Evolutionary conservation across 148 eudicot genomes (phyloP), one percentile per base, ranked within the genome.

Genomic region (Hydrangea macrophylla): DNA sequence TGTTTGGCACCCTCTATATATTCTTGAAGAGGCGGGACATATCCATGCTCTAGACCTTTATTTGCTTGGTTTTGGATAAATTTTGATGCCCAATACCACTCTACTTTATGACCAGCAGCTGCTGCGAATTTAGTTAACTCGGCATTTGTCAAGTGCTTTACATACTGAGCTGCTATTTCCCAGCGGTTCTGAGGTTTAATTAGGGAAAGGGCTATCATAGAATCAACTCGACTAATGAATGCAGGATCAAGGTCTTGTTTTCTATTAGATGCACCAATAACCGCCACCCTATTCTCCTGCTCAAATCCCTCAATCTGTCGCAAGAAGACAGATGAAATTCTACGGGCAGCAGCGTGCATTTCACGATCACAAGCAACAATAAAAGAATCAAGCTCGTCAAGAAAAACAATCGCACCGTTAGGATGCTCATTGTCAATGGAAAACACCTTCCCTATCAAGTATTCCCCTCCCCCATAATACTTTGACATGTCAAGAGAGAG

Each of bases 221-320:
- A 85, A 83, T 94, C 99, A 64, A 90, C 90, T 51, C 99, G 96
- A 62, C 97, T 94, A 54, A 90, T 83, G 33, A 94, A 67, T 75
- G 99, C 99, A 77, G 97, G 99, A 82, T 94, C 99, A 75, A 94
- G 90, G 66, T 94, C 99, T 75, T 94, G 97, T 75, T 87, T 91
- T 77, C 99, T 81, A 74, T 94, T 94, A 37, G 99, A 90, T 71
- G 99, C 99, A 58, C 96, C 97, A 78, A 94, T 82, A 60, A 90
- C 97, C 27, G 91, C 92, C 66, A 94, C 99, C 83, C 85, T 90
- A 72, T 84, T 94, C 58, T 90, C 97, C 81, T 94, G 97, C 82
- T 94, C 99, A 80, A 94, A 94, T 17, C 97, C 97, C 75, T 94
- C 99, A 76, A 94, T 94, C 99, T 94, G 99, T 67, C 93, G 81